Evolutionary conservation across 2,329 filamentous ascomycete species (phyloP).

Genomic region (Trichoderma brevicompactum): DNA sequence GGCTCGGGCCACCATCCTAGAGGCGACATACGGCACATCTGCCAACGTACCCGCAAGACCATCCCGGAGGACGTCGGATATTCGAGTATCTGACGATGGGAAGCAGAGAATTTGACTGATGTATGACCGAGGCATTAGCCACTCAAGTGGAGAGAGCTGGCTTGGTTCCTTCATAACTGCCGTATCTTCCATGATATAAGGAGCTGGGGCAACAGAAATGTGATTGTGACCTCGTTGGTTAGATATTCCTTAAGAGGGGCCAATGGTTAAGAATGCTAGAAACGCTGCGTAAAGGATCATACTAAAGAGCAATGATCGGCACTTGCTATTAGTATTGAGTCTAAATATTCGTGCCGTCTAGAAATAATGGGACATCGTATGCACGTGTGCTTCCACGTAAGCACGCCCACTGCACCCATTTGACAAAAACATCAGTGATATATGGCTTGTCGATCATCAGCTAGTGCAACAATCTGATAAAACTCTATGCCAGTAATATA

Average conservation of each 20-base stretch:
- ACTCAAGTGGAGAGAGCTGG: slow-evolving; percentile 23
- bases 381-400: too few species aligned
- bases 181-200: neutral
- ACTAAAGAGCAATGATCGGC: neutral
- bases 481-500: neutral
- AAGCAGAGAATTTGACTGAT: slow-evolving; percentile 25
- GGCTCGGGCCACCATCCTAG: neutral
- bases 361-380: neutral
- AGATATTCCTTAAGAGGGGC: neutral
- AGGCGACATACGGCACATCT: slow-evolving; percentile 22
- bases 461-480: neutral
- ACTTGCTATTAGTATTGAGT: neutral
- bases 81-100: slow-evolving; percentile 13
- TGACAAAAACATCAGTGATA: neutral
- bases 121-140: slow-evolving; percentile 25
- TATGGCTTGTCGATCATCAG: neutral
- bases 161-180: neutral
- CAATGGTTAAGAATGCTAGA: neutral
- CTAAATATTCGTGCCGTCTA: neutral
- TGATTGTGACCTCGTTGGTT: neutral
- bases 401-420: too few species aligned
- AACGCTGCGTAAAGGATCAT: neutral
- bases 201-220: neutral
- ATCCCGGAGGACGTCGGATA: slow-evolving; percentile 12
- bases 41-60: slow-evolving; percentile 3